Percentiles rank a stretch among this genome's conserved stretches.
Evolutionary conservation across 2,329 filamentous ascomycete species (phyloP).

Genomic region (Colletotrichum karsti): DNA sequence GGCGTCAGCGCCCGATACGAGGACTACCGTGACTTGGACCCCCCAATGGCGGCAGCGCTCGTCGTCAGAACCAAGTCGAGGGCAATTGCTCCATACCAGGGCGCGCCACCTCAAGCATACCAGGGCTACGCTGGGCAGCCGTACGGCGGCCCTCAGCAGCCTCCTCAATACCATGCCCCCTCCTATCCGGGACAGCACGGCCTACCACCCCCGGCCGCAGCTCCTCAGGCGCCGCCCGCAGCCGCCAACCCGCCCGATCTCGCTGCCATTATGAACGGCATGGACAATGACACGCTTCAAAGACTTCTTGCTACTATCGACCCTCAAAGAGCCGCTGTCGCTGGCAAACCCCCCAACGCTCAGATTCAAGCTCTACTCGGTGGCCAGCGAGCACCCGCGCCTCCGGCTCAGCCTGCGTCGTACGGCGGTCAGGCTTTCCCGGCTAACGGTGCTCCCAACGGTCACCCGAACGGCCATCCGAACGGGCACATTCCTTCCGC

Average conservation of each 20-base stretch:
- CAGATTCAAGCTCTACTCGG: slow-evolving; percentile 56
- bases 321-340: slow-evolving; percentile 30
- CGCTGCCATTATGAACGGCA: slow-evolving; percentile 70
- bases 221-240: slow-evolving; percentile 35
- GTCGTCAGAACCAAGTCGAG: slow-evolving; percentile 74
- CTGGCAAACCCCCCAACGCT: slow-evolving; percentile 33
- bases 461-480: slow-evolving; percentile 35
- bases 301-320: slow-evolving; percentile 66
- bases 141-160: slow-evolving; percentile 35
- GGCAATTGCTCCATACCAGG: slow-evolving; percentile 35
- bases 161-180: slow-evolving; percentile 24
- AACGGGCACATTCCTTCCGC: slow-evolving; percentile 30
- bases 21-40: slow-evolving; percentile 86
- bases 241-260: slow-evolving; percentile 57
- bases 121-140: slow-evolving; percentile 37
- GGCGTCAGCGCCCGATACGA: slow-evolving; percentile 83
- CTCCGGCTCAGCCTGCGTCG: slow-evolving; percentile 32
- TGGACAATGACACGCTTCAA: slow-evolving; percentile 77
- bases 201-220: slow-evolving; percentile 32
- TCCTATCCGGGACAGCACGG: slow-evolving; percentile 10
- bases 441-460: slow-evolving; percentile 16
- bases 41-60: slow-evolving; percentile 80
- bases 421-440: slow-evolving; percentile 37
- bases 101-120: slow-evolving; percentile 21
- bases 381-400: slow-evolving; percentile 36